These are phyloP conservation scores for Phytophthora colocasiae DNA, from an alignment of 352 stramenopile genomes.

Conservation along the genomic window DNA sequence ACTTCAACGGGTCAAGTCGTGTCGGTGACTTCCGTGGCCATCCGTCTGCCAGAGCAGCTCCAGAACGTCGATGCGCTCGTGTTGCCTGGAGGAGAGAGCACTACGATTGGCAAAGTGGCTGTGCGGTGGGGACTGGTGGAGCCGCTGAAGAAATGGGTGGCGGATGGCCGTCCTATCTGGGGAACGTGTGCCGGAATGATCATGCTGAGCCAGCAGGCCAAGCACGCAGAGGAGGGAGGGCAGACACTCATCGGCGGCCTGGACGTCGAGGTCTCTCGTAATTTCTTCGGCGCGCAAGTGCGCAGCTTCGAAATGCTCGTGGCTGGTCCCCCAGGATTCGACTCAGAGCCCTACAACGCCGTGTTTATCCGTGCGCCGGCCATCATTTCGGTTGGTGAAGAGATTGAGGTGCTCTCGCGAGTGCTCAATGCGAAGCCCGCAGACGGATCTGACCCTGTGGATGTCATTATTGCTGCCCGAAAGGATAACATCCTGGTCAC, in stretches of 20 bases:
- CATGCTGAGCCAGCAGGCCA: slow-evolving; percentile 87
- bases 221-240: slow-evolving; percentile 90
- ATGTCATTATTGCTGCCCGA: slow-evolving; percentile 84
- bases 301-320: slow-evolving; percentile 78
- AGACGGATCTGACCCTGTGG: slow-evolving; percentile 76
- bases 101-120: slow-evolving; percentile 94
- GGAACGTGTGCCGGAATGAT: slow-evolving; percentile 98
- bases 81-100: slow-evolving; percentile 96
- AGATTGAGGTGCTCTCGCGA: slow-evolving; percentile 92
- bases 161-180: slow-evolving; percentile 88
- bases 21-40: slow-evolving; percentile 64
- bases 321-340: slow-evolving; percentile 61
- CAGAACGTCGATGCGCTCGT: slow-evolving; percentile 91
- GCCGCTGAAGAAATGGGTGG: slow-evolving; percentile 83
- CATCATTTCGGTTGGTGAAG: slow-evolving; percentile 91
- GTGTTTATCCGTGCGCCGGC: slow-evolving; percentile 98
- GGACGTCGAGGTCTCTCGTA: slow-evolving; percentile 95
- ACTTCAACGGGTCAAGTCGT: slow-evolving; percentile 36
- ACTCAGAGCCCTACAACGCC: slow-evolving; percentile 87
- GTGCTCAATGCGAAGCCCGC: slow-evolving; percentile 79
- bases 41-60: slow-evolving; percentile 86
- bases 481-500: slow-evolving; percentile 94
- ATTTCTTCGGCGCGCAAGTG: slow-evolving; percentile 97
- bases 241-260: slow-evolving; percentile 96
- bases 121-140: slow-evolving; percentile 82